Base-by-base conservation (phyloP, 352 stramenopile genomes). In the Globisporangium middletonii region DNA sequence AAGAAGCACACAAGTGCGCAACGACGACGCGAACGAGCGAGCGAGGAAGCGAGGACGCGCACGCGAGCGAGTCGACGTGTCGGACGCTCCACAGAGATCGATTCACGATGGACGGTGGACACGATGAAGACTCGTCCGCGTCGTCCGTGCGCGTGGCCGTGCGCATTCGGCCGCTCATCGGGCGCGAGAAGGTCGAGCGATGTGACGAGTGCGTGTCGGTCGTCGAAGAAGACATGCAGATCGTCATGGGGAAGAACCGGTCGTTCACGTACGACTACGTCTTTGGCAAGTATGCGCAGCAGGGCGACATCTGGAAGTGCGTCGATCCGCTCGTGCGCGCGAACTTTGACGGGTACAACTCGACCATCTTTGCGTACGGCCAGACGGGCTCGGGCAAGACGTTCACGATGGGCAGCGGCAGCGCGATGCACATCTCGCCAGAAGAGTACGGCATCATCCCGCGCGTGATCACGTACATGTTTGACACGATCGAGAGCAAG, bases 211-310 rank as follows among this genome's bases (percentile, higher is more conserved):
- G 86, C 62, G 73, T 94, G 42, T 91, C 83, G 18, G 79, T 94
- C 27, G 75, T 93, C 48, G 83, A 90, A 47, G 77, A 81, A 42
- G 85, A 92, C 59, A 77, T 71, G 57, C 85, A 95, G 72, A 79
- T 95, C 59, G 78, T 95, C 51, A 90, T 92, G 73, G 83, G 81
- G 63, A 92, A 93, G 75, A 92, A 94, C 66, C 77, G 80, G 53
- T 78, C 83, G 58, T 96, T 95, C 67, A 96, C 87, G 60, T 96
- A 93, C 80, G 87, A 96, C 69, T 91, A 96, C 68, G 83, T 92
- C 27, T 96, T 88, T 67, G 79, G 83, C 56, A 86, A 89, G 67
- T 84, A 91, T 64, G 75, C 82, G 46, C 75, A 87, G 57, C 86
- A 96, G 72, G 77, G 80, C 59, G 86, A 95, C 67, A 87, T 96